Evolutionary conservation across 257 asterid genomes (phyloP).

Genomic region (Marsdenia floribunda): DNA sequence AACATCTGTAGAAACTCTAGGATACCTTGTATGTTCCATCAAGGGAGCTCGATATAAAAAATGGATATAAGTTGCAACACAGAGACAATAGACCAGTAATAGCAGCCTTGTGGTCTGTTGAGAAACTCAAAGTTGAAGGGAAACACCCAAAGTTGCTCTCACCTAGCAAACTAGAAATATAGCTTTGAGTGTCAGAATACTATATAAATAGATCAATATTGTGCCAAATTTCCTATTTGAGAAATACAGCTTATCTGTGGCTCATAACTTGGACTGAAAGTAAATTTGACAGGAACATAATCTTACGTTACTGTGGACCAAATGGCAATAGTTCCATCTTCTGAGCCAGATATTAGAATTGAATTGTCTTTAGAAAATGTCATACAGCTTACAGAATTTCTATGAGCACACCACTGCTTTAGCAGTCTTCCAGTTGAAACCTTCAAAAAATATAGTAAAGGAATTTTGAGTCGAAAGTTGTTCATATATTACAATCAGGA

Average conservation of each 20-base stretch:
- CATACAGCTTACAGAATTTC: constrained; percentile 1
- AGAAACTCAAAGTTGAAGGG: neutral
- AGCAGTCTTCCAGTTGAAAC: constrained; percentile 15
- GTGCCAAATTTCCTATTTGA: too few relatives aligned
- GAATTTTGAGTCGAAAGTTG: neutral
- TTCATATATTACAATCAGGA: neutral
- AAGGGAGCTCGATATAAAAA: constrained; percentile 13
- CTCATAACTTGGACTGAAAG: too few relatives aligned
- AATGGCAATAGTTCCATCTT: constrained; percentile 13
- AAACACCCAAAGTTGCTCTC: neutral
- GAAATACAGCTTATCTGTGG: too few relatives aligned
- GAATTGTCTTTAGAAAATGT: constrained; percentile 14
- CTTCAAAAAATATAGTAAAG: neutral
- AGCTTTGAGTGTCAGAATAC: too few relatives aligned
- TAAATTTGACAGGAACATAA: too few relatives aligned
- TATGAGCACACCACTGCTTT: constrained; percentile 9
- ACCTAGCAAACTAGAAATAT: constrained; percentile 11
- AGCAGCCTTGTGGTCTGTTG: constrained; percentile 11
- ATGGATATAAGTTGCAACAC: neutral
- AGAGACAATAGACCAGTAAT: constrained; percentile 12
- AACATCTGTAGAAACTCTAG: neutral
- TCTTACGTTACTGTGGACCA: constrained; percentile 15
- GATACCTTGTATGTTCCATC: constrained; percentile 23
- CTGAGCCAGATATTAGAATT: constrained; percentile 16
- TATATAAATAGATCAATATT: too few relatives aligned